phyloP scores from a whole-genome alignment of 441 rosid genomes.

The Populus hybrid region DNA sequence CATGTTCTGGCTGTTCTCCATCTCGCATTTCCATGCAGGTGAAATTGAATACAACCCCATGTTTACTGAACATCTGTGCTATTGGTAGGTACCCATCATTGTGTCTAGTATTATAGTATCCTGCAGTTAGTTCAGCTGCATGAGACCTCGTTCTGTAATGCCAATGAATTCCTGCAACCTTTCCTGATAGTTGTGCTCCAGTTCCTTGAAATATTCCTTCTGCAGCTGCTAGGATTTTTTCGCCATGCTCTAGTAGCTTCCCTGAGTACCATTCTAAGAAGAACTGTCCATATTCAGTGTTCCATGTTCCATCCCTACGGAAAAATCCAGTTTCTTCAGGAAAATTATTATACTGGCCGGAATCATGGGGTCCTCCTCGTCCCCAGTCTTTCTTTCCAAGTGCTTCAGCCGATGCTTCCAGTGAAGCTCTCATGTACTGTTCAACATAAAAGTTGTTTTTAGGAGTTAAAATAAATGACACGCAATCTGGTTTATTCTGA shows the following conservation, averaged over 20 bases:
- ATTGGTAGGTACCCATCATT: constrained; percentile 76
- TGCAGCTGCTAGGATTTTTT: constrained; percentile 67
- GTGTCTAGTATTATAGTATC: constrained; percentile 77
- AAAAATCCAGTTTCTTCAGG: constrained; percentile 87
- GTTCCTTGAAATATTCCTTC: constrained; percentile 64
- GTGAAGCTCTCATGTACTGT: constrained; percentile 88
- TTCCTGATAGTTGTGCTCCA: constrained; percentile 66
- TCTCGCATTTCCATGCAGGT: constrained; percentile 99
- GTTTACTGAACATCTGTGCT: constrained; percentile 66
- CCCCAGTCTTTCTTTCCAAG: constrained; percentile 70
- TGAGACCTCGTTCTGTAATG: constrained; percentile 92
- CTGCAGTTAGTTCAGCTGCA: constrained; percentile 91
- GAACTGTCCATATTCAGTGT: constrained; percentile 74
- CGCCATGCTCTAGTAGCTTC: constrained; percentile 77
- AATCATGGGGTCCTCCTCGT: constrained; percentile 72
- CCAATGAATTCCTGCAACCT: constrained; percentile 95
- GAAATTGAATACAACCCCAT: constrained; percentile 71
- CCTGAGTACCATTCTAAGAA: constrained; percentile 83
- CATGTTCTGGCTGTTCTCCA: constrained; percentile 61
- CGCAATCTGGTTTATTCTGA: neutral
- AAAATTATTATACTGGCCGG: constrained; percentile 76
- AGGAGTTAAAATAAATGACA: constrained; percentile 18
- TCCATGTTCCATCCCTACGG: constrained; percentile 81
- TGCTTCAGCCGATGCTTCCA: constrained; percentile 77
- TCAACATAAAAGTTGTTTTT: constrained; percentile 20